Conservation (phyloP, 768 basidiomycete species). For the Filobasidium floriforme region DNA sequence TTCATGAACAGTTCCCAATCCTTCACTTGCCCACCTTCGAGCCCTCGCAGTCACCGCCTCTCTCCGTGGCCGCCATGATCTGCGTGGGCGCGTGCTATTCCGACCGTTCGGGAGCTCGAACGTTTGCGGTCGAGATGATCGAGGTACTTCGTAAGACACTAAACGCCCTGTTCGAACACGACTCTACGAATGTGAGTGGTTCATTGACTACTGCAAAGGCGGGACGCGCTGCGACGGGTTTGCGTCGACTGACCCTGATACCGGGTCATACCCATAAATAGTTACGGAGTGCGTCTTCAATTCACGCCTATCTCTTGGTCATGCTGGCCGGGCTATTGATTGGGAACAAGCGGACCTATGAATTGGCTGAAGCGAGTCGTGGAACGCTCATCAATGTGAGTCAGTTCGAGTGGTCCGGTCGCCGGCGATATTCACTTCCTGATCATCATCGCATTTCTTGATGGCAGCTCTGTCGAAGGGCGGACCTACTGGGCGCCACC, state of each 20-base stretch:
- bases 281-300: conserved; percentile 17
- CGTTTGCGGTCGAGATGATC: conserved; percentile 17
- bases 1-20: conserved; percentile 15
- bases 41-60: conserved; percentile 9
- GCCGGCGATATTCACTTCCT: not conserved
- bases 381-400: conserved; percentile 18
- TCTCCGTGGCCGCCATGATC: conserved; percentile 13
- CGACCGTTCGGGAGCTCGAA: conserved; percentile 12
- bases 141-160: conserved; percentile 18
- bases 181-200: conserved; percentile 16
- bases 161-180: conserved; percentile 19
- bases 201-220: too few relatives aligned
- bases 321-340: conserved; percentile 17
- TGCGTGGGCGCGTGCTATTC: conserved; percentile 19
- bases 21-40: conserved; percentile 19
- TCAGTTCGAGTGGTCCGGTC: too few relatives aligned
- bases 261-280: conserved; percentile 1
- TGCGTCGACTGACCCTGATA: too few relatives aligned
- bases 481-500: conserved; percentile 13
- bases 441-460: not conserved
- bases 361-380: conserved; percentile 18
- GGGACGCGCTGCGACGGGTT: too few relatives aligned
- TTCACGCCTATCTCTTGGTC: conserved; percentile 16
- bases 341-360: conserved; percentile 21
- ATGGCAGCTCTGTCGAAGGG: conserved; percentile 15